Percentiles rank a stretch among this genome's conserved stretches.
These are phyloP conservation scores for Ceratobasidium theobromae DNA, from an alignment of 1,284 basidiomycete genomes.

Conservation along the genomic window DNA sequence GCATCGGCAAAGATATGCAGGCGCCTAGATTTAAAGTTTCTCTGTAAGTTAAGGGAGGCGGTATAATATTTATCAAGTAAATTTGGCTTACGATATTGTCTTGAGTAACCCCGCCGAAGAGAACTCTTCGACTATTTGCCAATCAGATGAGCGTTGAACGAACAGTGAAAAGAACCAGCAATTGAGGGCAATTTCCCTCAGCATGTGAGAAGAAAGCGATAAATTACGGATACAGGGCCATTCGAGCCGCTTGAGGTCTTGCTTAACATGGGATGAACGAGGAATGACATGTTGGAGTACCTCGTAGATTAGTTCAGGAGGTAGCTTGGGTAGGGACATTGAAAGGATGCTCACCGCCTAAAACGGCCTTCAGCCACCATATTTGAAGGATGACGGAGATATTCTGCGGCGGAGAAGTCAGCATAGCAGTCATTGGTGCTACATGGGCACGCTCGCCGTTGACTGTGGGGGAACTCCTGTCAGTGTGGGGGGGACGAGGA, in stretches of 20 bases:
- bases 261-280: neutral
- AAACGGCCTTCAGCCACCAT: neutral
- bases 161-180: constrained; percentile 21
- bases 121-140: constrained; percentile 5
- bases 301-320: constrained; percentile 14
- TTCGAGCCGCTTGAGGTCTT: constrained; percentile 12
- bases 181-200: neutral
- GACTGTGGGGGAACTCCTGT: neutral
- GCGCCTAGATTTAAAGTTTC: neutral
- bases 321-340: constrained; percentile 11
- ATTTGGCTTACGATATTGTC: neutral
- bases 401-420: neutral
- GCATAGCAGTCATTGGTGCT: constrained; percentile 2
- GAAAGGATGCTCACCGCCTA: constrained; percentile 6
- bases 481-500: too few relatives aligned
- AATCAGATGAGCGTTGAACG: constrained; percentile 4
- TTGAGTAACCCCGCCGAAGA: neutral
- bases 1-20: constrained; percentile 15
- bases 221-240: constrained; percentile 17
- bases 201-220: constrained; percentile 9
- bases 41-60: too few relatives aligned
- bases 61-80: neutral
- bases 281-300: constrained; percentile 13
- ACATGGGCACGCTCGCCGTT: constrained; percentile 5
- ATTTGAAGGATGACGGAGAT: constrained; percentile 9